Percentiles rank a stretch among this genome's conserved stretches.
These are phyloP conservation scores for Populus hybrid DNA, from an alignment of 441 rosid genomes.

Conservation along the genomic window DNA sequence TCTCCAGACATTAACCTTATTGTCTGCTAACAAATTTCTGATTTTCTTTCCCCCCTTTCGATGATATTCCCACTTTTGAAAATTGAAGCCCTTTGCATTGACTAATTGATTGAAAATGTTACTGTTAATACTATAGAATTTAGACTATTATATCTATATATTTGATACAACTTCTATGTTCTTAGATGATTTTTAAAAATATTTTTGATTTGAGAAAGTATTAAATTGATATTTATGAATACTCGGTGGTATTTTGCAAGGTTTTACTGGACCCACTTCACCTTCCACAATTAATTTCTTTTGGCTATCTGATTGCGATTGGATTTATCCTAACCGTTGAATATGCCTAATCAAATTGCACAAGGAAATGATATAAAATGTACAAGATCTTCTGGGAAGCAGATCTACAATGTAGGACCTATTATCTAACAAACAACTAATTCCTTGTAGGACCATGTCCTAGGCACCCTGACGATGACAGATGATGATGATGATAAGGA, in stretches of 20 bases:
- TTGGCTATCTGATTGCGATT: not conserved
- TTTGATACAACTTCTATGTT: too few relatives aligned
- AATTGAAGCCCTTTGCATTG: too few relatives aligned
- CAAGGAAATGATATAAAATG: not conserved
- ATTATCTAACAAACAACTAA: not conserved
- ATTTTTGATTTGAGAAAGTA: too few relatives aligned
- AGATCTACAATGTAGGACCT: not conserved
- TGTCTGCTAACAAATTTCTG: too few relatives aligned
- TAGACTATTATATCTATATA: too few relatives aligned
- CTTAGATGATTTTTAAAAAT: too few relatives aligned
- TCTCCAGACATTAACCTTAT: too few relatives aligned
- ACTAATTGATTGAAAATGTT: too few relatives aligned
- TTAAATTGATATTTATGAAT: too few relatives aligned
- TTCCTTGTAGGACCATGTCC: not conserved
- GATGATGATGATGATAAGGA: not conserved
- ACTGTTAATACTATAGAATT: too few relatives aligned
- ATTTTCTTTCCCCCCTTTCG: too few relatives aligned
- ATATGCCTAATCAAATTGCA: not conserved
- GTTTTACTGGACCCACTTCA: not conserved
- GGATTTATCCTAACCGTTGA: not conserved
- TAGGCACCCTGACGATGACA: not conserved
- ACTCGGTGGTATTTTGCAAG: not conserved
- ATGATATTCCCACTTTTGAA: too few relatives aligned
- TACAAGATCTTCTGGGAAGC: not conserved
- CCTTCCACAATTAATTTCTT: not conserved